These are phyloP conservation scores for Alnus glutinosa DNA, from an alignment of 306 rosid species.

Conservation along the genomic window DNA sequence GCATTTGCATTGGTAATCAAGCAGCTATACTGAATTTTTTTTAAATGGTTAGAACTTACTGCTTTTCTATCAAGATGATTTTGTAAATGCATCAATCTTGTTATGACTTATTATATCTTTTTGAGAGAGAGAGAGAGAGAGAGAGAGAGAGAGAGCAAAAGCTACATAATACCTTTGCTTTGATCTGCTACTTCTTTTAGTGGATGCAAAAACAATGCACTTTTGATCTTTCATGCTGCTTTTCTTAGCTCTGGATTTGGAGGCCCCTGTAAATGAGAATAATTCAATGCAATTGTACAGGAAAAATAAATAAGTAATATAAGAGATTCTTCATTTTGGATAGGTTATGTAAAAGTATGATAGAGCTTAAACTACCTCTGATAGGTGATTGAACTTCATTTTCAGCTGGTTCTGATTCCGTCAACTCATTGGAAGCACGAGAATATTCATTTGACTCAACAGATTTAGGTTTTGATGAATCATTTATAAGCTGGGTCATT, in stretches of 20 bases:
- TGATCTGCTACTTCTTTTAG: constrained; percentile 35
- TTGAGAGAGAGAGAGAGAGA: too few species aligned
- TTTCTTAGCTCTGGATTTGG: constrained; percentile 44
- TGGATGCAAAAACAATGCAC: constrained; percentile 37
- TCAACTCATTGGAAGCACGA: constrained; percentile 51
- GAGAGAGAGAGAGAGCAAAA: neutral
- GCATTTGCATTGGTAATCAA: neutral
- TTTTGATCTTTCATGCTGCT: constrained; percentile 44
- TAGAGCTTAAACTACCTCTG: constrained; percentile 42
- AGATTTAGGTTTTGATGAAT: constrained; percentile 13
- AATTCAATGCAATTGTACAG: constrained; percentile 9
- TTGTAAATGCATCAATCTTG: too few species aligned
- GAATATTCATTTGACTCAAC: constrained; percentile 40
- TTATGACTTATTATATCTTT: too few species aligned
- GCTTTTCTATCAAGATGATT: neutral
- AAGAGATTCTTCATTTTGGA: neutral
- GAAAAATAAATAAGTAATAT: constrained; percentile 7
- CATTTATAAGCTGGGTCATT: constrained; percentile 35
- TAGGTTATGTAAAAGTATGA: neutral
- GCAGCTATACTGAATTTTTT: neutral
- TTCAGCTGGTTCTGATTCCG: constrained; percentile 42
- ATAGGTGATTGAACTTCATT: constrained; percentile 53
- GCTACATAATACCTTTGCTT: constrained; percentile 40
- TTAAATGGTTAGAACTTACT: neutral
- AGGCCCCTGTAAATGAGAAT: constrained; percentile 39